Evolutionary conservation across 352 stramenopile species (phyloP).

Genomic region (Pythium volutum): DNA sequence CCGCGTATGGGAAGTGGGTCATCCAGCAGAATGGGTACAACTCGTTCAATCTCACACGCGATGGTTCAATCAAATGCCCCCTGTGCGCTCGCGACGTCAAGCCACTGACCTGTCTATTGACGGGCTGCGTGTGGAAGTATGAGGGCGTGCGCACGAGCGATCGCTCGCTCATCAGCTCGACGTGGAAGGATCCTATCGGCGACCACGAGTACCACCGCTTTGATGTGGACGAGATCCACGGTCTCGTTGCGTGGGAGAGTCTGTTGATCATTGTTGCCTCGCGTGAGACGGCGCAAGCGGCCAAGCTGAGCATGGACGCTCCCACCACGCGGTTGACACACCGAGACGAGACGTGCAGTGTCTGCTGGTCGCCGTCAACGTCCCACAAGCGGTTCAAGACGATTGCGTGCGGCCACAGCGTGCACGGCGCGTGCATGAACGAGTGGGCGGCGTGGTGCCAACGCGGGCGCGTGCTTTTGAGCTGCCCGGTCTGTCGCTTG

Average conservation of each 20-base stretch:
- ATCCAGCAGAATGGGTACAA: conserved; percentile 14
- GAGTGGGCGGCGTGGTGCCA: conserved; percentile 1
- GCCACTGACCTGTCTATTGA: conserved; percentile 28
- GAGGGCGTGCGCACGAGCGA: conserved; percentile 15
- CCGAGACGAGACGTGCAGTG: background rate
- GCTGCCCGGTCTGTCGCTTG: conserved; percentile 3
- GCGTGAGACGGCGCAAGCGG: background rate
- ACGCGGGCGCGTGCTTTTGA: background rate
- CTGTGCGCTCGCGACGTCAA: conserved; percentile 17
- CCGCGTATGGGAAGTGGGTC: conserved; percentile 21
- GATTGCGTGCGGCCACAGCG: background rate
- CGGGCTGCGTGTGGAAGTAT: conserved; percentile 32
- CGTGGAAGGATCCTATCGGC: conserved; percentile 19
- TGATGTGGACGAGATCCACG: conserved; percentile 9
- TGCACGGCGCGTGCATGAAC: background rate
- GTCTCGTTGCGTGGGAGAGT: conserved; percentile 15
- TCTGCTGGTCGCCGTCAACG: too few relatives aligned
- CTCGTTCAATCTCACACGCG: conserved; percentile 28
- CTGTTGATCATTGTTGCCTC: conserved; percentile 2
- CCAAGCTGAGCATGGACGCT: background rate
- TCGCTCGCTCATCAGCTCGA: conserved; percentile 16
- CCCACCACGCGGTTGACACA: background rate
- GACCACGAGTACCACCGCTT: conserved; percentile 18
- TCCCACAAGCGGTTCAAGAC: background rate
- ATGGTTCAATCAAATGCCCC: conserved; percentile 18